phyloP scores from a whole-genome alignment of 202 grass and related monocot genomes.

The Setaria viridis region DNA sequence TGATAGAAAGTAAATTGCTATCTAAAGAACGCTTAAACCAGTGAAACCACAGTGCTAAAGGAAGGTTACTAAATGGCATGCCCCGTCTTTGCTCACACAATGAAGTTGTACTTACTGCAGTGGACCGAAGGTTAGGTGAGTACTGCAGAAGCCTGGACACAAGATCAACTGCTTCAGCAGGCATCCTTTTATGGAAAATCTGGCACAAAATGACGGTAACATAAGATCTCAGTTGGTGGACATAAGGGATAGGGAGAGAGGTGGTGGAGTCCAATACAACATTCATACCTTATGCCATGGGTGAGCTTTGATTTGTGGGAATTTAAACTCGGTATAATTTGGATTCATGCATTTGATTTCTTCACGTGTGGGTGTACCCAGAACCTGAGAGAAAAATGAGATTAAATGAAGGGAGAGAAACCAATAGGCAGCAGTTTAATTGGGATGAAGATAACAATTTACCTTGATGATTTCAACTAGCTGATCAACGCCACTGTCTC shows the following conservation, averaged over 20 bases:
- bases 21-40: slow-evolving; percentile 5
- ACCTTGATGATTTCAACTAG: slow-evolving; percentile 98
- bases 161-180: slow-evolving; percentile 91
- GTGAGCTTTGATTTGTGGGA: slow-evolving; percentile 87
- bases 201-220: slow-evolving; percentile 34
- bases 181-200: slow-evolving; percentile 96
- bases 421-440: slow-evolving; percentile 19
- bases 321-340: slow-evolving; percentile 86
- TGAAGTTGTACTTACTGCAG: slow-evolving; percentile 68
- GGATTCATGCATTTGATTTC: slow-evolving; percentile 99
- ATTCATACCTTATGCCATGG: slow-evolving; percentile 86
- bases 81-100: slow-evolving; percentile 22
- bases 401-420: slow-evolving; percentile 28
- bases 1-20: not conserved
- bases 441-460: slow-evolving; percentile 25
- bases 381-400: slow-evolving; percentile 52
- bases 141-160: slow-evolving; percentile 94
- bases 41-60: not conserved
- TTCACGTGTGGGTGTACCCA: slow-evolving; percentile 91
- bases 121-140: slow-evolving; percentile 82
- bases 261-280: not conserved
- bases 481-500: slow-evolving; percentile 87
- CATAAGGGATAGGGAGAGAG: not conserved
- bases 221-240: slow-evolving; percentile 39
- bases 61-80: not conserved